Conservation (phyloP, 2,329 filamentous ascomycete genomes). For the Graphilbum sp. region DNA sequence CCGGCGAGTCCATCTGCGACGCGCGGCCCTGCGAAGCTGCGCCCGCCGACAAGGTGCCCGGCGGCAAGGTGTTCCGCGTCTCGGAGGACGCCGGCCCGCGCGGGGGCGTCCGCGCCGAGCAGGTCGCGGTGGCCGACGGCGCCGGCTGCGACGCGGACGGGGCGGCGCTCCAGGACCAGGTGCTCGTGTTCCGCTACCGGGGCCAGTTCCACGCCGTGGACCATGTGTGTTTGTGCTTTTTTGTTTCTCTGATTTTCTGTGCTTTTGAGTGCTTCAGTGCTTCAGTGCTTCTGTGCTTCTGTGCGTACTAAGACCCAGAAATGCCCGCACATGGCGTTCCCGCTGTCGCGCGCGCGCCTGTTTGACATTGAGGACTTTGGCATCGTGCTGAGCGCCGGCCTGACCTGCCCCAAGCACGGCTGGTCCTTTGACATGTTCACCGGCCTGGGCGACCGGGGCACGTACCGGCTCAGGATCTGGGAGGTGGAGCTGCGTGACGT, state of each 20-base stretch:
- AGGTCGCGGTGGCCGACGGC: constrained; percentile 19
- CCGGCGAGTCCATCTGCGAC: constrained; percentile 15
- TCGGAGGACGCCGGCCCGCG: constrained; percentile 22
- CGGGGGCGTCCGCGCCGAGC: constrained; percentile 8
- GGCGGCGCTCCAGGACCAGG: constrained; percentile 36
- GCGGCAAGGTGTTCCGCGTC: constrained; percentile 43
- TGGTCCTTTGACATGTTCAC: constrained; percentile 58
- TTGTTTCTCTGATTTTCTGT: not conserved
- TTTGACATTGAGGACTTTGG: constrained; percentile 58
- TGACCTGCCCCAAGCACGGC: constrained; percentile 51
- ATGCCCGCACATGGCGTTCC: constrained; percentile 53
- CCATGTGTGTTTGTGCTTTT: constrained; percentile 31
- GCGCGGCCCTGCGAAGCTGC: constrained; percentile 21
- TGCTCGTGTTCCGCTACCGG: constrained; percentile 48
- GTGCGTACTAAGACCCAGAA: constrained; percentile 22
- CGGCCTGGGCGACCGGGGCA: constrained; percentile 43
- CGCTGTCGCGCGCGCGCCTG: constrained; percentile 42
- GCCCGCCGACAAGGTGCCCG: constrained; percentile 19
- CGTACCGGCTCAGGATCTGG: constrained; percentile 46
- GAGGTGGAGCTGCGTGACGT: constrained; percentile 37
- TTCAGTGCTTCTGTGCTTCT: not conserved
- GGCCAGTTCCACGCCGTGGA: constrained; percentile 51
- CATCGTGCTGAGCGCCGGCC: constrained; percentile 40
- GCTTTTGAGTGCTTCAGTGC: not conserved
- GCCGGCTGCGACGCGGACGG: constrained; percentile 12